A percentile compares a stretch with the other conserved stretches of the same genome.
These are phyloP conservation scores for Pachyrhizus erosus DNA, from an alignment of 306 rosid genomes.

Conservation along the genomic window DNA sequence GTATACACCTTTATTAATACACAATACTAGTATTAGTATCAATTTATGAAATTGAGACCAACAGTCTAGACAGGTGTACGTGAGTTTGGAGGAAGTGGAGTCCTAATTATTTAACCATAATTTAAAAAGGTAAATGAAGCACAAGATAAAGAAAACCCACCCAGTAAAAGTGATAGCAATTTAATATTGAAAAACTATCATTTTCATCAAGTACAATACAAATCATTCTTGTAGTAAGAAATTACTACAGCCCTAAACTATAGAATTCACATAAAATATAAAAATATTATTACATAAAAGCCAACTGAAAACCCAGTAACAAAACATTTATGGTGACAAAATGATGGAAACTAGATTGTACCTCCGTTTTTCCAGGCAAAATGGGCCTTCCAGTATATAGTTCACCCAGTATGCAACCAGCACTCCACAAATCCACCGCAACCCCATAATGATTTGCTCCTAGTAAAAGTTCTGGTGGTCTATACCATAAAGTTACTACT, in stretches of 20 bases:
- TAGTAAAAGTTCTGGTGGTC: constrained; percentile 98
- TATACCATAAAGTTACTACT: constrained; percentile 95
- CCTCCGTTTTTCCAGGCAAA: constrained; percentile 99
- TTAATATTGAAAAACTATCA: constrained; percentile 9
- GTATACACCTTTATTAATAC: background rate
- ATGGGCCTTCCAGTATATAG: constrained; percentile 88
- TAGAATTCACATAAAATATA: background rate
- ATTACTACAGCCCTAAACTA: background rate
- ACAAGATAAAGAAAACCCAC: background rate
- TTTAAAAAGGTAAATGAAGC: constrained; percentile 2
- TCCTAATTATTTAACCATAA: background rate
- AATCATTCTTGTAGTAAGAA: background rate
- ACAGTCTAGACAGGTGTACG: background rate
- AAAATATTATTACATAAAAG: background rate
- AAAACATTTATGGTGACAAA: constrained; percentile 23
- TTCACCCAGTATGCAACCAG: constrained; percentile 98
- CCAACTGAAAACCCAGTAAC: background rate
- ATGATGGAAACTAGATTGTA: constrained; percentile 43
- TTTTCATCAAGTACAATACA: background rate
- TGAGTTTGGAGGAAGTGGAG: constrained; percentile 24
- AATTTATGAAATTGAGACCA: constrained; percentile 3
- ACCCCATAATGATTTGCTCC: constrained; percentile 96
- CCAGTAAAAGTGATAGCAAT: background rate
- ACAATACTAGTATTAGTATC: background rate
- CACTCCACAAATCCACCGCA: constrained; percentile 95